A percentile compares a stretch with the other conserved stretches of the same genome.
Conservation (phyloP, 2,329 filamentous ascomycete species). For the Trichoderma breve region DNA sequence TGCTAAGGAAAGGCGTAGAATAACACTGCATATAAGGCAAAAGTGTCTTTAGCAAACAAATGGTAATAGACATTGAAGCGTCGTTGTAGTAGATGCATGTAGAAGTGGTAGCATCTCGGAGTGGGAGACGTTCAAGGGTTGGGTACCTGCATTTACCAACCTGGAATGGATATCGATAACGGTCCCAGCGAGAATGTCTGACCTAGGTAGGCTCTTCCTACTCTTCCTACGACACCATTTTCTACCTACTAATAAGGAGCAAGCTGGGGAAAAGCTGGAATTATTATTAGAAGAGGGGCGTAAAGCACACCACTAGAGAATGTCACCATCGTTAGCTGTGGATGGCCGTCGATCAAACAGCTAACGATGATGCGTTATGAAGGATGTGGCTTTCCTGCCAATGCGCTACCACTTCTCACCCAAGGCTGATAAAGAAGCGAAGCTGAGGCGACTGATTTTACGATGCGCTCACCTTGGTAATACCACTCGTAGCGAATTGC, state of each 20-base stretch:
- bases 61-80: not conserved
- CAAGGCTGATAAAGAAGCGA: not conserved
- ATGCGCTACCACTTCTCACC: not conserved
- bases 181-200: not conserved
- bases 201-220: not conserved
- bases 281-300: not conserved
- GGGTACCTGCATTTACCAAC: not conserved
- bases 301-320: not conserved
- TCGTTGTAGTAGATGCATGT: not conserved
- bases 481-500: not conserved
- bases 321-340: not conserved
- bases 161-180: not conserved
- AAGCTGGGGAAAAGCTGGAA: not conserved
- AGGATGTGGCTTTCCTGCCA: not conserved
- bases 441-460: not conserved
- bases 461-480: not conserved
- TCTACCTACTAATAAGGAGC: not conserved
- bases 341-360: not conserved
- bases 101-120: not conserved
- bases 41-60: not conserved
- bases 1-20: not conserved
- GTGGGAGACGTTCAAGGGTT: not conserved
- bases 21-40: not conserved
- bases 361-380: not conserved
- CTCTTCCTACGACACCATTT: not conserved